phyloP scores from a whole-genome alignment of 495 filamentous ascomycete species.

The Venustampulla echinocandica region DNA sequence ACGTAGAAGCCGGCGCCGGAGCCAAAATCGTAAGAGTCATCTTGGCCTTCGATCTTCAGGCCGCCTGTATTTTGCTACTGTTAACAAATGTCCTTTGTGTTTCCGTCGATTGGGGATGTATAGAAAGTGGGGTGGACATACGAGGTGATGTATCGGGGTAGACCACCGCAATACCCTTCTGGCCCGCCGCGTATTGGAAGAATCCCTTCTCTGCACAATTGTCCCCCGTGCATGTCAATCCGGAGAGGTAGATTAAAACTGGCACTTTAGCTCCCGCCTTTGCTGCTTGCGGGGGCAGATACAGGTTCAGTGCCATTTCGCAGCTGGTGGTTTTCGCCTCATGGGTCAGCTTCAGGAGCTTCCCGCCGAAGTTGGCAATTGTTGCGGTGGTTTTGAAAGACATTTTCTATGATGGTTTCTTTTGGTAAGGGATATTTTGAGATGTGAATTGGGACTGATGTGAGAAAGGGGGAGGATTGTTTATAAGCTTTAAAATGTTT shows the following conservation, averaged over 20 bases:
- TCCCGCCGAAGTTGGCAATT: conserved; percentile 89
- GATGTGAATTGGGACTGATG: conserved; percentile 1
- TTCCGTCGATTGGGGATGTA: background rate
- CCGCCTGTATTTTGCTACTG: conserved; percentile 38
- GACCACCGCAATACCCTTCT: conserved; percentile 74
- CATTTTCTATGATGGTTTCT: conserved; percentile 21
- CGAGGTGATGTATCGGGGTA: conserved; percentile 94
- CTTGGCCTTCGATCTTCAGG: conserved; percentile 66
- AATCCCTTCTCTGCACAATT: conserved; percentile 97
- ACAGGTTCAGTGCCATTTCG: conserved; percentile 63
- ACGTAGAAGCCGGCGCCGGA: conserved; percentile 90
- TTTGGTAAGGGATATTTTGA: background rate
- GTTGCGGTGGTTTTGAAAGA: conserved; percentile 76
- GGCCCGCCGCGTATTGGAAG: conserved; percentile 72
- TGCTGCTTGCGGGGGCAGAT: conserved; percentile 51
- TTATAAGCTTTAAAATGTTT: background rate
- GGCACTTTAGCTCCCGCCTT: conserved; percentile 51
- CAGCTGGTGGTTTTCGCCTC: conserved; percentile 59
- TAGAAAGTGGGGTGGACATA: conserved; percentile 30
- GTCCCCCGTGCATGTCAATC: conserved; percentile 89
- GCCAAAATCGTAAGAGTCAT: conserved; percentile 85
- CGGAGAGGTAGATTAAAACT: conserved; percentile 88
- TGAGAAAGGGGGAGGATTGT: background rate
- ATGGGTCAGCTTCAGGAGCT: conserved; percentile 89
- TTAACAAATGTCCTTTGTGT: too few relatives aligned